Base-by-base conservation (phyloP, 75 land plant species). In the Pinus tabuliformis region DNA sequence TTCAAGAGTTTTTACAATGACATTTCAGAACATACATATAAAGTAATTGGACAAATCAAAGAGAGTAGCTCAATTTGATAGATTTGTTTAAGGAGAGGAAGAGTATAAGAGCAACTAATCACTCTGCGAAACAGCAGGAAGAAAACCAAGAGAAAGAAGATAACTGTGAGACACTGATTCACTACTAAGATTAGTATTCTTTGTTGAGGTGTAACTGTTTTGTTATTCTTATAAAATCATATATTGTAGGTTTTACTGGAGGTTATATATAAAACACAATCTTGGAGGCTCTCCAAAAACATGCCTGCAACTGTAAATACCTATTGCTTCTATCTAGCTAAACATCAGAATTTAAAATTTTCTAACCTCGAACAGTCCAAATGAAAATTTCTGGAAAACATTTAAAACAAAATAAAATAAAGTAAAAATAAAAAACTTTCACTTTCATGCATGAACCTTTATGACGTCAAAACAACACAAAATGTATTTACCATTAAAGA, bases 401-500 rank as follows among this genome's bases (percentile, higher is more conserved):
- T 26, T 26, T 26, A 26, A 26, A 26, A 26, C 26, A 26, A 26
- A 26, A 26, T 26, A 26, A 26, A 26, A 26, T 26, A 26, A 26
- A 26, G 26, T 26, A 26, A 37, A 37, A 7, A 64, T 16, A 33
- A 15, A 30, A 5, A 4, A 64, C 20, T 64, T 8, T 1, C 39
- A 64, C 5, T 18, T 64, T 64, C 68, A 64, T 64, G 18, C 20
- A 64, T 64, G 68, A 64, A 64, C 16, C 16, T 64, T 64, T 64
- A 6, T 64, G 36, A 11, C 30, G 17, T 13, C 33, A 30, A 33
- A 64, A 33, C 68, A 30, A 33, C 20, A 30, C 6, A 64, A 33
- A 33, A 16, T 24, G 7, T 18, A 64, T 33, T 64, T 45, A 64
- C 39, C 26, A 80, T 82, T 75, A 80, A 9, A 90, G 86, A 73